phyloP scores from a whole-genome alignment of 2,329 filamentous ascomycete species.

The Cladosporium velox region DNA sequence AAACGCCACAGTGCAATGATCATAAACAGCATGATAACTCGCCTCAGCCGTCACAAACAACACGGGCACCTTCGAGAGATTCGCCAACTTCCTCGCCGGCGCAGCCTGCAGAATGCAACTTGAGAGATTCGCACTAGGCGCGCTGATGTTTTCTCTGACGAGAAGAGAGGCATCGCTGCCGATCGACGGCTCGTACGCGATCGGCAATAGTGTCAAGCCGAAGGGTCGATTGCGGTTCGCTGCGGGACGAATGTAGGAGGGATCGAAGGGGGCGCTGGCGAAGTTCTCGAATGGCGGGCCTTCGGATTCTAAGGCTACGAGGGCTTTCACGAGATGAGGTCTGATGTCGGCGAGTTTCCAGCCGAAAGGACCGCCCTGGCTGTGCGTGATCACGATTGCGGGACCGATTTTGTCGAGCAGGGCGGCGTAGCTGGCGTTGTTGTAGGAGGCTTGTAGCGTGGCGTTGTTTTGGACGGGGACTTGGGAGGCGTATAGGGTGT shows the following conservation, averaged over 20 bases:
- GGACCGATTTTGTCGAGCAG: slow-evolving; percentile 49
- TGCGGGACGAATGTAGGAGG: slow-evolving; percentile 21
- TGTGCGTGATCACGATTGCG: slow-evolving; percentile 53
- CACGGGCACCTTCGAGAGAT: slow-evolving; percentile 52
- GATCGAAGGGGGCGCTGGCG: slow-evolving; percentile 26
- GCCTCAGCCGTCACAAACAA: slow-evolving; percentile 56
- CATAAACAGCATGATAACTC: slow-evolving; percentile 57
- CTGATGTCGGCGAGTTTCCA: slow-evolving; percentile 52
- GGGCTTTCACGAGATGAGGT: slow-evolving; percentile 51
- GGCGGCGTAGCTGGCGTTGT: slow-evolving; percentile 26
- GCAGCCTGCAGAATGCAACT: slow-evolving; percentile 45
- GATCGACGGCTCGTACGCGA: slow-evolving; percentile 40
- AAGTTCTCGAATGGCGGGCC: slow-evolving; percentile 53
- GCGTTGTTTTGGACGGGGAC: slow-evolving; percentile 42
- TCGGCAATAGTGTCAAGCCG: slow-evolving; percentile 39
- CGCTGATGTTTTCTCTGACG: slow-evolving; percentile 28
- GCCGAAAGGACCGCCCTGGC: slow-evolving; percentile 49
- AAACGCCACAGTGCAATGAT: slow-evolving; percentile 57
- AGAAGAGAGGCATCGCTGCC: slow-evolving; percentile 29
- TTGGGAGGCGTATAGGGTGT: slow-evolving; percentile 50
- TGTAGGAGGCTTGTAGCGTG: slow-evolving; percentile 34
- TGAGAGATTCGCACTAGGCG: slow-evolving; percentile 32
- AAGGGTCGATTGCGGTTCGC: slow-evolving; percentile 29
- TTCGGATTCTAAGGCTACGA: slow-evolving; percentile 56
- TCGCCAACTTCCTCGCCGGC: slow-evolving; percentile 48